Evolutionary conservation across 2,329 filamentous ascomycete species (phyloP), one percentile per base, ranked within the genome.

Genomic region (Ophiostoma populinum): DNA sequence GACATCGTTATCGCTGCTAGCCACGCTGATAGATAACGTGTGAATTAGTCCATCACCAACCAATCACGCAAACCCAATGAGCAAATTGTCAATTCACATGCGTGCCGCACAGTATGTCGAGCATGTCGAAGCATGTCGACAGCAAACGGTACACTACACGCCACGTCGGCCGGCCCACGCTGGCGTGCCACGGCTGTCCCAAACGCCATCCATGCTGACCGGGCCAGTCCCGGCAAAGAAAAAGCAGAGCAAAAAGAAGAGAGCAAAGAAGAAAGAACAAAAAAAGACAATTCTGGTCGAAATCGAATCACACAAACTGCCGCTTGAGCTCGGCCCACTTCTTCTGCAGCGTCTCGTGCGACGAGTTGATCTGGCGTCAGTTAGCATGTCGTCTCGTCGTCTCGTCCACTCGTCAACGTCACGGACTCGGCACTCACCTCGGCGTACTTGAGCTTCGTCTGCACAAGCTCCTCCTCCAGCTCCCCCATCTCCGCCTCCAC

Each of bases 381-480:
- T 30, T 43, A 27, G 37, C n/a, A n/a, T n/a, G n/a, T n/a, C n/a
- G n/a, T 28, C 24, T 15, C 6, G 20, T 24, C 9, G 15, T 5
- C 16, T 6, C 30, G 10, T 11, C 19, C 10, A n/a, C 11, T 16
- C 3, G 17, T n/a, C 7, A 19, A n/a, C 13, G 12, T 31, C 19
- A 15, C 22, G 7, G 2, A 4, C 6, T 4, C 16, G 6, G 6
- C 18, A 62, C 76, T 63, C 66, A 93, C 87, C 75, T 94, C 83
- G 36, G 90, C 90, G 61, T 86, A 85, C 49, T 74, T 72, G 80
- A 98, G 80, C 67, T 98, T 98, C 2, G 85, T 90, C 51, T 78
- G 73, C 43, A 98, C 87, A 45, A 98, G 62, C 53, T 85, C 75
- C 55, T 86, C 80, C 62, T 95, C 90, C 62, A 95, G 80, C 46